Percentiles rank a stretch among this genome's conserved stretches.
Conservation (phyloP, 2,329 filamentous ascomycete species). For the Fusarium cyanostomum region DNA sequence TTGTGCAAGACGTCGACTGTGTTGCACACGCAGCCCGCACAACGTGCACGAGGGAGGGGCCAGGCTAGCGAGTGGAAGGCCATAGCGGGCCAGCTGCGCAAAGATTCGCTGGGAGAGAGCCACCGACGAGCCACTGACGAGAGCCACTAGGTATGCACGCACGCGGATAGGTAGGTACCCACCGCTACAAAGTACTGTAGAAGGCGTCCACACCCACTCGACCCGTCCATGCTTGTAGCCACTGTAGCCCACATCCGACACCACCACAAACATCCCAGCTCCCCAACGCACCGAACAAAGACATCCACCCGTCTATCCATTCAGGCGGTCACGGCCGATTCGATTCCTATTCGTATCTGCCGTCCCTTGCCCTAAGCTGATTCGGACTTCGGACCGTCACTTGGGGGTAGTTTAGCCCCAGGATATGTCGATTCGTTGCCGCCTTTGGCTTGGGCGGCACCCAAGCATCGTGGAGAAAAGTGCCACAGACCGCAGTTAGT, state of each 20-base stretch:
- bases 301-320: constrained; percentile 35
- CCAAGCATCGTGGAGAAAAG: constrained; percentile 1
- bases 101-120: constrained; percentile 32
- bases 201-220: constrained; percentile 34
- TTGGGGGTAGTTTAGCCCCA: constrained; percentile 1
- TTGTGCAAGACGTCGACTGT: constrained; percentile 30
- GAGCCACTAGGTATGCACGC: constrained; percentile 16
- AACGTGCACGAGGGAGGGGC: constrained; percentile 36
- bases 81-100: constrained; percentile 33
- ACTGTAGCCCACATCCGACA: constrained; percentile 35
- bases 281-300: constrained; percentile 31
- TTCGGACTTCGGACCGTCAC: constrained; percentile 26
- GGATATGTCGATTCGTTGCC: constrained; percentile 21
- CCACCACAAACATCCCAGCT: constrained; percentile 40
- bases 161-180: too few species aligned
- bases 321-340: constrained; percentile 14
- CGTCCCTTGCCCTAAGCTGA: constrained; percentile 23
- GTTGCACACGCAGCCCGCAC: constrained; percentile 34
- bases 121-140: constrained; percentile 32
- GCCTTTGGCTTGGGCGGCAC: constrained; percentile 22
- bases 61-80: constrained; percentile 25
- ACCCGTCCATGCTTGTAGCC: constrained; percentile 21
- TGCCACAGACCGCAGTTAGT: constrained; percentile 5
- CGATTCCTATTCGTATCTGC: constrained; percentile 23
- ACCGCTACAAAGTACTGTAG: too few species aligned